A percentile compares a stretch with the other conserved stretches of the same genome.
Evolutionary conservation across 768 basidiomycete species (phyloP).

Genomic region (Pleurotus platypus): DNA sequence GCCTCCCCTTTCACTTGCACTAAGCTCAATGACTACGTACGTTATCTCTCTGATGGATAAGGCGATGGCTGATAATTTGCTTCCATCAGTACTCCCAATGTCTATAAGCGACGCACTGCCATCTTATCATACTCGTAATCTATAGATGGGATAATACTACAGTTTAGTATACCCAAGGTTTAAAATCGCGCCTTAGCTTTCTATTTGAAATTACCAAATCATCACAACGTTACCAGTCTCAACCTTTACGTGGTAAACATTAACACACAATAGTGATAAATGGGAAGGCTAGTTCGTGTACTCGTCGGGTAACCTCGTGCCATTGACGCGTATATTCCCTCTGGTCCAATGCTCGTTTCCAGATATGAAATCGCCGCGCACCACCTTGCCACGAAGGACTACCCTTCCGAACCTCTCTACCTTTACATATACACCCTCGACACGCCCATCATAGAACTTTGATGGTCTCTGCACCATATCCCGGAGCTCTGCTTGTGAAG

Average conservation of each 20-base stretch:
- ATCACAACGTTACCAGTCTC: too few relatives aligned
- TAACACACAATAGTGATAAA: too few relatives aligned
- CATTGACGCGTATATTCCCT: constrained; percentile 35
- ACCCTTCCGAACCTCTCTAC: constrained; percentile 39
- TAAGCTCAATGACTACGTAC: background rate
- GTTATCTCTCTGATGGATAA: background rate
- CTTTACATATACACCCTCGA: constrained; percentile 61
- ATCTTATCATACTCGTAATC: too few relatives aligned
- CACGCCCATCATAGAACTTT: constrained; percentile 40
- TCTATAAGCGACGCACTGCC: background rate
- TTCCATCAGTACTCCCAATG: constrained; percentile 1
- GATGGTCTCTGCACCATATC: constrained; percentile 44
- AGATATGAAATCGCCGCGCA: constrained; percentile 57
- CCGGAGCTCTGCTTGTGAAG: constrained; percentile 32
- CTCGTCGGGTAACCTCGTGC: constrained; percentile 10
- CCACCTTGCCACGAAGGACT: constrained; percentile 48
- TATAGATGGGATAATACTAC: too few relatives aligned
- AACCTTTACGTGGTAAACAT: too few relatives aligned
- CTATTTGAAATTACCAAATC: too few relatives aligned
- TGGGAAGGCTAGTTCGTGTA: too few relatives aligned
- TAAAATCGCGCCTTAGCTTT: too few relatives aligned
- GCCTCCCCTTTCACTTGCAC: background rate
- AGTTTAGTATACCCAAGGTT: too few relatives aligned
- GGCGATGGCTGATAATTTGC: background rate
- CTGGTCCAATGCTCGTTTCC: constrained; percentile 62